These are phyloP conservation scores for Capronia epimyces DNA, from an alignment of 2,329 filamentous ascomycete species.

Conservation along the genomic window DNA sequence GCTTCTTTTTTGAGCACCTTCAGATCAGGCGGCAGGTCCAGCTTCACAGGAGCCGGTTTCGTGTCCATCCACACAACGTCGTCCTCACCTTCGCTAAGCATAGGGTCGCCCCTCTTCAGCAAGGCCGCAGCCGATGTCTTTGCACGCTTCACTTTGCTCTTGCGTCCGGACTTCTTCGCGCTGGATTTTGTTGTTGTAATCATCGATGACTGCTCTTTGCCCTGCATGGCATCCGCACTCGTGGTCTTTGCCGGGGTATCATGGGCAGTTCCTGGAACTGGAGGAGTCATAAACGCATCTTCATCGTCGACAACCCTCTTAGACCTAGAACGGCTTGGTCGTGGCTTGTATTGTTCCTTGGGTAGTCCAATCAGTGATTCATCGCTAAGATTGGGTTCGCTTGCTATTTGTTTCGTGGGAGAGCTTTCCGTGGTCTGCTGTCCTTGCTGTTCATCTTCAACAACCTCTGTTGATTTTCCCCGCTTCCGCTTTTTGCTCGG, in stretches of 20 bases:
- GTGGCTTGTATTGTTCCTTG: conserved; percentile 28
- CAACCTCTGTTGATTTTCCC: conserved; percentile 14
- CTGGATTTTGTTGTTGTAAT: conserved; percentile 9
- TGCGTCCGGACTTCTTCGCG: conserved; percentile 21
- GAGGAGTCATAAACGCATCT: not conserved
- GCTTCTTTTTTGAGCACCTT: conserved; percentile 23
- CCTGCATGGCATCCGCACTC: not conserved
- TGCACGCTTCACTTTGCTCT: conserved; percentile 28
- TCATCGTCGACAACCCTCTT: conserved; percentile 19
- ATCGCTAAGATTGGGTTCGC: conserved; percentile 25
- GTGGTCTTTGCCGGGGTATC: conserved; percentile 4
- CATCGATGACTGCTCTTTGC: conserved; percentile 5
- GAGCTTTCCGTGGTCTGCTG: conserved; percentile 3
- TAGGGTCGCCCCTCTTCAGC: conserved; percentile 18
- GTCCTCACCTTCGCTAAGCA: conserved; percentile 28
- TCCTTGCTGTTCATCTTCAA: conserved; percentile 3
- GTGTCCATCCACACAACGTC: conserved; percentile 28
- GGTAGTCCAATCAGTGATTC: conserved; percentile 28
- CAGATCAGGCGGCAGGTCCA: conserved; percentile 25
- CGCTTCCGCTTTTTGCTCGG: conserved; percentile 17
- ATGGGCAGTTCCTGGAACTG: not conserved
- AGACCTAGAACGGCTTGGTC: conserved; percentile 26
- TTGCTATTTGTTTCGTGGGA: conserved; percentile 18
- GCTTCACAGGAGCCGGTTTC: conserved; percentile 25
- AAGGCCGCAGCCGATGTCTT: conserved; percentile 27